Evolutionary conservation across 1,139 yeast species (phyloP), one percentile per base, ranked within the genome.

Genomic region (Taphrina sp.): DNA sequence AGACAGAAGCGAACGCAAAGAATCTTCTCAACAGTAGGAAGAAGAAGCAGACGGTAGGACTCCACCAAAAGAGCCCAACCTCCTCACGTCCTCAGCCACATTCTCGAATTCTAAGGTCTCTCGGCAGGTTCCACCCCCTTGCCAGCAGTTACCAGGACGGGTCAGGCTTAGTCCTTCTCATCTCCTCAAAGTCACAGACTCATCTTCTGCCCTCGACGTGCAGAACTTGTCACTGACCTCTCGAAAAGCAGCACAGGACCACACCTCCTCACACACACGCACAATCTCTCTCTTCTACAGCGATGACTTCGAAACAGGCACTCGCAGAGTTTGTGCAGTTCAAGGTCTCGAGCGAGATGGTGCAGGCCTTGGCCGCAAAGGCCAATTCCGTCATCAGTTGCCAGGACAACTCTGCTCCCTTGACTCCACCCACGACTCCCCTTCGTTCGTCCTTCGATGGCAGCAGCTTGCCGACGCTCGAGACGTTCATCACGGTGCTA

Each of bases 291-390:
- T n/a, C n/a, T n/a, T n/a, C n/a, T n/a, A n/a, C n/a, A n/a, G n/a
- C n/a, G 39, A 58, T 58, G 60, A 36, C 57, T 20, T 26, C 58
- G 10, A 37, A 38, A 28, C 58, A 63, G 60, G 95, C 96, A 2
- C 78, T 90, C 58, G 79, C 81, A 63, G 72, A 79, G 58, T 89
- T 90, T 67, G 75, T 89, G 59, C 79, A 84, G 70, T 85, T 80
- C 67, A 86, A 94, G 23, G 95, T 90, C 56, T 74, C 79, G 57
- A 72, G 78, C 44, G 85, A 85, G 59, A 90, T 90, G 97, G 80
- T 90, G 49, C 77, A 79, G 59, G 85, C 83, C 66, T 75, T 90
- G 63, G 95, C 85, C 7, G 76, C 86, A 33, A 84, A 95, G 52
- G 87, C 96, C 24, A 75, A 76, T 60, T 81, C 95, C 5, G 85